Conservation (phyloP, 1,139 yeast genomes). For the Scheffersomyces stambukii region DNA sequence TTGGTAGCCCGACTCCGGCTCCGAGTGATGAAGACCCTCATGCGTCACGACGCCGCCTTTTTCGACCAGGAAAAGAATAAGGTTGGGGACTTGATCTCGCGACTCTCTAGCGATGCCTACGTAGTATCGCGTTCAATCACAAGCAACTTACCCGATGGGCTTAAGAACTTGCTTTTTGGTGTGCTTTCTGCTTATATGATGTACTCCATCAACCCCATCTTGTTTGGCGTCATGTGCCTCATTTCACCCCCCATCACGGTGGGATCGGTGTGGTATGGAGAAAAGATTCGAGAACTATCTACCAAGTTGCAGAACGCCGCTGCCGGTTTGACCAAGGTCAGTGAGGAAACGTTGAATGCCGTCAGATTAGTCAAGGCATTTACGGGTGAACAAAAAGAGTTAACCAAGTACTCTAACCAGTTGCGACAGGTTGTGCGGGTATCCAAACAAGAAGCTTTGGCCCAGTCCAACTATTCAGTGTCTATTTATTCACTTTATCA, state of each 20-base stretch:
- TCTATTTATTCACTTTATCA: constrained; percentile 44
- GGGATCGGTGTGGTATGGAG: constrained; percentile 50
- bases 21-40: constrained; percentile 44
- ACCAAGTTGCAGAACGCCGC: constrained; percentile 45
- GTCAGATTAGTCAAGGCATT: constrained; percentile 44
- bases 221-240: constrained; percentile 47
- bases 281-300: constrained; percentile 40
- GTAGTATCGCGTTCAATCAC: constrained; percentile 47
- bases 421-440: constrained; percentile 39
- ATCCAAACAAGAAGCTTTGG: constrained; percentile 45
- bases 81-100: constrained; percentile 52
- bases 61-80: constrained; percentile 51
- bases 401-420: constrained; percentile 36
- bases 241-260: constrained; percentile 52
- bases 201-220: constrained; percentile 41
- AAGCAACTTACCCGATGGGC: constrained; percentile 45
- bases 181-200: constrained; percentile 45
- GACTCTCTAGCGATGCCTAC: constrained; percentile 53
- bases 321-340: constrained; percentile 44
- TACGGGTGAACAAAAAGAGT: constrained; percentile 43
- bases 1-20: constrained; percentile 46
- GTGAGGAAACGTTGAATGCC: constrained; percentile 44
- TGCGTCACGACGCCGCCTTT: constrained; percentile 49
- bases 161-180: constrained; percentile 43
- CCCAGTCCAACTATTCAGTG: constrained; percentile 45